These are phyloP conservation scores for Massospora cicadina DNA, from an alignment of 371 early-diverging fungal species.

Conservation along the genomic window DNA sequence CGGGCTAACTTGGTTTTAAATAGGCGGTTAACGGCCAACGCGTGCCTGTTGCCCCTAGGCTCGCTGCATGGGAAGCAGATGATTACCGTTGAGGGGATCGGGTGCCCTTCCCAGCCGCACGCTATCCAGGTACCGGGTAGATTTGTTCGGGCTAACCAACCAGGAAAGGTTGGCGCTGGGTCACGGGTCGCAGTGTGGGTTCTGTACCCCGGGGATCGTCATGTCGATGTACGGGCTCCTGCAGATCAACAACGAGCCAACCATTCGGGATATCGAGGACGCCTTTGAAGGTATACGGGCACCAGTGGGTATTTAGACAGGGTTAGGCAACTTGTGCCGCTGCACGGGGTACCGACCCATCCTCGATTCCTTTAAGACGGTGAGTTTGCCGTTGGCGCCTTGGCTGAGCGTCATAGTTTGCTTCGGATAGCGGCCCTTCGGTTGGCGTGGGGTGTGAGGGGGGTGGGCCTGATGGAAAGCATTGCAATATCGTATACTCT, in stretches of 20 bases:
- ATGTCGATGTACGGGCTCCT: constrained; percentile 58
- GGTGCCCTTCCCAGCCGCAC: constrained; percentile 38
- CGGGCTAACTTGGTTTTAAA: background rate
- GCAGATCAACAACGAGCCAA: constrained; percentile 38
- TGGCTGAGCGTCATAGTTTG: background rate
- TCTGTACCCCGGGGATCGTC: constrained; percentile 67
- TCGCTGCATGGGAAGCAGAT: constrained; percentile 55
- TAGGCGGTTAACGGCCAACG: constrained; percentile 30
- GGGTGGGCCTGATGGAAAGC: background rate
- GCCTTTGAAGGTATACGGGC: constrained; percentile 39
- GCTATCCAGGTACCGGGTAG: constrained; percentile 27
- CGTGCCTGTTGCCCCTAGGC: constrained; percentile 51
- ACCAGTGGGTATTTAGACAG: background rate
- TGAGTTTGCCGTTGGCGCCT: background rate
- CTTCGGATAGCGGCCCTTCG: background rate
- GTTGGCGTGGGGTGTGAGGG: background rate
- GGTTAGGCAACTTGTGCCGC: constrained; percentile 28
- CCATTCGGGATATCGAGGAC: constrained; percentile 48
- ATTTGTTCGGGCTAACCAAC: background rate
- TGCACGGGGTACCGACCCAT: constrained; percentile 74
- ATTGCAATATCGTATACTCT: background rate
- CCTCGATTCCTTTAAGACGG: constrained; percentile 50
- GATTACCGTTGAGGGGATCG: constrained; percentile 59
- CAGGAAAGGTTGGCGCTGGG: constrained; percentile 33
- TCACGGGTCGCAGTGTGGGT: constrained; percentile 59